phyloP scores from a whole-genome alignment of 129 eudicot genomes.

The Heracleum sosnowskyi region DNA sequence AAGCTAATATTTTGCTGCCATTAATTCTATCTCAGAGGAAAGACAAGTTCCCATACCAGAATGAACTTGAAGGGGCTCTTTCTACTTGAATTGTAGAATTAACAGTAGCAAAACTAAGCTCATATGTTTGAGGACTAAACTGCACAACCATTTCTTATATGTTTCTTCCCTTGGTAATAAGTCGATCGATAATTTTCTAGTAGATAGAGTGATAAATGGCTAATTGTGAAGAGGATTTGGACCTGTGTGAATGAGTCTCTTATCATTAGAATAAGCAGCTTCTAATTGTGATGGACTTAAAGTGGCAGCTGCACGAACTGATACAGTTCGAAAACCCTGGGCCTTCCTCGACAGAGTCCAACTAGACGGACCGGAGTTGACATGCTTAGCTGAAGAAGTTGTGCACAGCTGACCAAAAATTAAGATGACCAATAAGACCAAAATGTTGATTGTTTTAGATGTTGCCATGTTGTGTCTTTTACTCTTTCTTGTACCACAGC shows the following conservation, averaged over 20 bases:
- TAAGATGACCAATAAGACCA: conserved; percentile 38
- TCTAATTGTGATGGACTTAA: conserved; percentile 18
- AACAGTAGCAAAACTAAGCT: conserved; percentile 32
- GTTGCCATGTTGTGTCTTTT: conserved; percentile 13
- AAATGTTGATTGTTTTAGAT: conserved; percentile 19
- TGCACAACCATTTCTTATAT: background rate
- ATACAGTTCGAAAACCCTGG: conserved; percentile 23
- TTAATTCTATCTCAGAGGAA: conserved; percentile 50
- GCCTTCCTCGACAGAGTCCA: conserved; percentile 41
- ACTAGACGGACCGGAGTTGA: conserved; percentile 27
- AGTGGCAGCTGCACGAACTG: conserved; percentile 23
- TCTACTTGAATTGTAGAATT: conserved; percentile 33
- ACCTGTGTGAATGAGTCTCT: conserved; percentile 79
- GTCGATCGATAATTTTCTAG: background rate
- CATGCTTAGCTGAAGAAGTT: conserved; percentile 21
- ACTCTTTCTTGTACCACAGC: conserved; percentile 15
- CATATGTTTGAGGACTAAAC: background rate
- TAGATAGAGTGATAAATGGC: background rate
- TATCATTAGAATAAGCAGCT: conserved; percentile 44
- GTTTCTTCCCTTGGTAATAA: background rate
- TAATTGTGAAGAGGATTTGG: conserved; percentile 93
- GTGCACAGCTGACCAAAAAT: conserved; percentile 32
- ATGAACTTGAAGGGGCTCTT: background rate
- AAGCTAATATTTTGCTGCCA: conserved; percentile 60
- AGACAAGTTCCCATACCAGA: conserved; percentile 8